Conservation (phyloP, 345 rosid genomes). For the Acer negundo region DNA sequence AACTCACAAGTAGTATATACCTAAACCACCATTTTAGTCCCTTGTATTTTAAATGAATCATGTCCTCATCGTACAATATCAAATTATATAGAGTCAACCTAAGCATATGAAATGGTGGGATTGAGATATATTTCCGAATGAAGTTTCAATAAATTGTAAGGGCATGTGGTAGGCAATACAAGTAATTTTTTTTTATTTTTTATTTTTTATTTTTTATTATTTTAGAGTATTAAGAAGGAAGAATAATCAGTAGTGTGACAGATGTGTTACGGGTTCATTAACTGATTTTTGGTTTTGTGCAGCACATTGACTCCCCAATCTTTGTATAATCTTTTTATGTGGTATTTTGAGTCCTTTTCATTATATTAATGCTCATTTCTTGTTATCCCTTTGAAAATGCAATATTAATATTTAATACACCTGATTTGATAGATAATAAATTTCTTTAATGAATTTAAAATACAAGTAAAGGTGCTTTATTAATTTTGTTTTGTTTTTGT, state of each 20-base stretch:
- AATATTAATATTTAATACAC: not conserved
- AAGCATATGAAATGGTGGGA: not conserved
- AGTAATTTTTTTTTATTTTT: not conserved
- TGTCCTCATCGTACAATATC: too few species aligned
- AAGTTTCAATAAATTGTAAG: not conserved
- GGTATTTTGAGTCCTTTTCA: slow-evolving; percentile 5
- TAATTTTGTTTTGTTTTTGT: not conserved
- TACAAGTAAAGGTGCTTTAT: not conserved
- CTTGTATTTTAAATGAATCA: too few species aligned
- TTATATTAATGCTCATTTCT: not conserved
- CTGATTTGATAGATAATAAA: not conserved
- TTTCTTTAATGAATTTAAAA: slow-evolving; percentile 9
- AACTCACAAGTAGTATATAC: not conserved
- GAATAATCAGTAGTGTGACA: not conserved
- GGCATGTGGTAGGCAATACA: not conserved
- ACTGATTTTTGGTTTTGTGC: not conserved
- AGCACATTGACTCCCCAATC: not conserved
- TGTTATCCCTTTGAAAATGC: not conserved
- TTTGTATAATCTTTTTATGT: not conserved
- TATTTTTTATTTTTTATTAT: too few species aligned
- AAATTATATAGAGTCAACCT: too few species aligned
- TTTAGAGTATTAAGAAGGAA: not conserved
- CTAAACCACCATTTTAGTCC: too few species aligned
- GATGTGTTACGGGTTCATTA: not conserved
- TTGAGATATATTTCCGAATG: not conserved